These are phyloP conservation scores for Trichoderma asperelloides DNA, from an alignment of 495 filamentous ascomycete genomes.

Conservation along the genomic window DNA sequence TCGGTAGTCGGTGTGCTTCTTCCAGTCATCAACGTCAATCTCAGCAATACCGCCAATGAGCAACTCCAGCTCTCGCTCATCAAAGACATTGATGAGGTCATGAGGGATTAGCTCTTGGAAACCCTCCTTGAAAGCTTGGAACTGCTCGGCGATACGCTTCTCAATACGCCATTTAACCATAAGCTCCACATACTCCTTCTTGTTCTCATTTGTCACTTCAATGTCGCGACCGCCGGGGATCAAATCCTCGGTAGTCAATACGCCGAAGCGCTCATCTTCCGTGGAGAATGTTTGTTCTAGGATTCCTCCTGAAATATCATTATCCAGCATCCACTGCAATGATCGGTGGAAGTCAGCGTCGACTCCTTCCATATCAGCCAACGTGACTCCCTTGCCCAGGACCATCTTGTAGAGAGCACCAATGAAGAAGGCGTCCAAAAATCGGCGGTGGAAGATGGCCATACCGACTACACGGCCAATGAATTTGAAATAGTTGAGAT, in stretches of 20 bases:
- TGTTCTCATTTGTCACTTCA: constrained; percentile 93
- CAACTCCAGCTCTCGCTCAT: constrained; percentile 93
- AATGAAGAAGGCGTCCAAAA: constrained; percentile 99
- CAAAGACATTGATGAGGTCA: constrained; percentile 96
- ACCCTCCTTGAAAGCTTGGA: constrained; percentile 92
- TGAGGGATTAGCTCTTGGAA: constrained; percentile 97
- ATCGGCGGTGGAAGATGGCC: constrained; percentile 96
- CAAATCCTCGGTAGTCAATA: constrained; percentile 82
- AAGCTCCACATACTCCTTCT: constrained; percentile 88
- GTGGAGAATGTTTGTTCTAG: constrained; percentile 91
- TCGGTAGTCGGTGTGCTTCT: constrained; percentile 99
- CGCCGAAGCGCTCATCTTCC: constrained; percentile 95
- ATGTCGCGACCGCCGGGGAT: constrained; percentile 87
- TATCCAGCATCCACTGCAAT: constrained; percentile 93
- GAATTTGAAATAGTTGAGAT: constrained; percentile 99
- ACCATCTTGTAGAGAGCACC: constrained; percentile 99
- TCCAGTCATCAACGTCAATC: constrained; percentile 99
- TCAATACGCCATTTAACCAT: constrained; percentile 99
- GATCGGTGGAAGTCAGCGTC: constrained; percentile 95
- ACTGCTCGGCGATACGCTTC: constrained; percentile 95
- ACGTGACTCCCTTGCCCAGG: constrained; percentile 78
- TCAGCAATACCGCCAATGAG: constrained; percentile 98
- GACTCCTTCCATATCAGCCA: constrained; percentile 98
- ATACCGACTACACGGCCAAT: constrained; percentile 96
- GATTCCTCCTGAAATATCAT: constrained; percentile 82